Evolutionary conservation across 1,139 yeast genomes (phyloP).

Genomic region (Candida sanyaensis): DNA sequence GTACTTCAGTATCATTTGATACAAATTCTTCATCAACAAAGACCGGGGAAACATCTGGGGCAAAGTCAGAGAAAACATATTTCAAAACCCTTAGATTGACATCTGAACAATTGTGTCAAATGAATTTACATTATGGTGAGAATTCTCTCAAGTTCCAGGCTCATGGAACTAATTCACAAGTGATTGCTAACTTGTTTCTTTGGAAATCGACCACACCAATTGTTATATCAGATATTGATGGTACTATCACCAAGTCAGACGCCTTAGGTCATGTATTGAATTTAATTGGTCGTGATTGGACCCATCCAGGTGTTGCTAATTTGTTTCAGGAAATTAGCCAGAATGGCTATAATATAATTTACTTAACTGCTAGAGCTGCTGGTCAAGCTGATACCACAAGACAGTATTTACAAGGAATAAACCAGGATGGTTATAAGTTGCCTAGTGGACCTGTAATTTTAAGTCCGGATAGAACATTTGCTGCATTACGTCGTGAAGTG

Average conservation of each 20-base stretch:
- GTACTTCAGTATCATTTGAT: background rate
- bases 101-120: conserved; percentile 78
- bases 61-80: conserved; percentile 39
- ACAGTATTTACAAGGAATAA: conserved; percentile 75
- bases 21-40: conserved; percentile 2
- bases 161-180: conserved; percentile 77
- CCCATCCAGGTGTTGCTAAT: conserved; percentile 94
- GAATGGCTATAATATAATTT: conserved; percentile 92
- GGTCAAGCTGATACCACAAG: conserved; percentile 96
- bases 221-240: conserved; percentile 97
- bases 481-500: conserved; percentile 89
- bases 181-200: conserved; percentile 71
- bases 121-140: conserved; percentile 76
- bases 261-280: conserved; percentile 96
- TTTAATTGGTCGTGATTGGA: conserved; percentile 96
- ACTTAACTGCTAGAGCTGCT: conserved; percentile 90
- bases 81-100: conserved; percentile 91
- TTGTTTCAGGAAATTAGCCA: conserved; percentile 79
- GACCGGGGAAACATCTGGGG: conserved; percentile 14
- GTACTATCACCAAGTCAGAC: conserved; percentile 96
- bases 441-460: conserved; percentile 95
- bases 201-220: conserved; percentile 89
- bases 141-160: conserved; percentile 80
- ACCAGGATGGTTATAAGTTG: conserved; percentile 64
- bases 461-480: conserved; percentile 96